phyloP scores from a whole-genome alignment of 192 early-diverging fungal species.

The Backusella liffmaniae region DNA sequence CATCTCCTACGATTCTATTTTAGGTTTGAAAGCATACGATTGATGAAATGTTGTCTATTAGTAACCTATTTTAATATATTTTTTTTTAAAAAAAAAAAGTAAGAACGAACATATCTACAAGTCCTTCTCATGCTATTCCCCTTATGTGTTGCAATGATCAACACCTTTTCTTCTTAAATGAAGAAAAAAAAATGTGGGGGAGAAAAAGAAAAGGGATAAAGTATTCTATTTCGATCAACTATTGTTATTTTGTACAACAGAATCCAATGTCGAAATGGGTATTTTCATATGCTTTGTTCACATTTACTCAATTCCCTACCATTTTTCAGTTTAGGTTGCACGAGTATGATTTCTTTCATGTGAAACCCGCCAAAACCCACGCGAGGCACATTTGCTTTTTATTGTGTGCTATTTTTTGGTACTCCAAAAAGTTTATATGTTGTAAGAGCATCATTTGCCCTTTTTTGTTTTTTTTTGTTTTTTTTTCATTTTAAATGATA shows the following conservation, averaged over 20 bases:
- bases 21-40: slow-evolving; percentile 7
- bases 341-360: neutral
- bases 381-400: slow-evolving; percentile 5
- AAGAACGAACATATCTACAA: too few relatives aligned
- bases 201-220: neutral
- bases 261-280: neutral
- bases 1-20: neutral
- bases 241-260: slow-evolving; percentile 4
- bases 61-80: neutral
- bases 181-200: slow-evolving; percentile 1
- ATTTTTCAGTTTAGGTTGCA: neutral
- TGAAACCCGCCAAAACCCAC: slow-evolving; percentile 16
- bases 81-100: too few relatives aligned
- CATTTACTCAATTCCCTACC: neutral
- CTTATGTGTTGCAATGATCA: too few relatives aligned
- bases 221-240: neutral
- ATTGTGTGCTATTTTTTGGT: neutral
- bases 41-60: neutral
- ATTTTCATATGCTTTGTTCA: slow-evolving; percentile 16
- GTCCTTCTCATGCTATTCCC: neutral
- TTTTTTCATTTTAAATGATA: neutral
- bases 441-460: neutral
- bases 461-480: neutral
- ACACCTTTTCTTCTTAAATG: neutral
- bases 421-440: neutral